phyloP scores from a whole-genome alignment of 495 filamentous ascomycete genomes.

The Penicillium fimorum region DNA sequence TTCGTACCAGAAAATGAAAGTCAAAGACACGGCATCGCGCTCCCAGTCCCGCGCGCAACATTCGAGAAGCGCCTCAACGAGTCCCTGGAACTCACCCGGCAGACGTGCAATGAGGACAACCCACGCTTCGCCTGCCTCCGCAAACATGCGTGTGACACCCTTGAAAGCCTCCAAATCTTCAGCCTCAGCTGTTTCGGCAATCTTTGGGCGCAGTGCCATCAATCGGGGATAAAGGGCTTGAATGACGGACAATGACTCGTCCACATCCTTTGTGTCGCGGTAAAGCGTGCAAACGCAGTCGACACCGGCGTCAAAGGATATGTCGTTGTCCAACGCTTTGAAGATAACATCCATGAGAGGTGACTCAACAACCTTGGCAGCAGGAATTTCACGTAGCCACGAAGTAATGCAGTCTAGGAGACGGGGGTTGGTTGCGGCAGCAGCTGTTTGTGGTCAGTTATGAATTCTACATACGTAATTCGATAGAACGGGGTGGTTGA shows the following conservation, averaged over 20 bases:
- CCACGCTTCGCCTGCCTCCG: conserved; percentile 94
- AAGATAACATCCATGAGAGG: conserved; percentile 80
- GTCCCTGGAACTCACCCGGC: conserved; percentile 73
- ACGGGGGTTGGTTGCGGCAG: conserved; percentile 82
- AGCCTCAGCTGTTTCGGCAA: conserved; percentile 67
- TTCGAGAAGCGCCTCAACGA: conserved; percentile 89
- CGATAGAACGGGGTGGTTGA: not conserved
- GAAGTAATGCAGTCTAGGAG: conserved; percentile 93
- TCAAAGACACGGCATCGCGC: conserved; percentile 82
- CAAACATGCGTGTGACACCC: conserved; percentile 82
- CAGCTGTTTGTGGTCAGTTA: conserved; percentile 30
- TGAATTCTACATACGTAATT: not conserved
- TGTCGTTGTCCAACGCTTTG: conserved; percentile 68
- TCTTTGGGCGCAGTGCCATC: conserved; percentile 74
- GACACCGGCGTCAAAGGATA: conserved; percentile 83
- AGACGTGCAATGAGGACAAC: conserved; percentile 82
- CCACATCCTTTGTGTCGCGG: conserved; percentile 86
- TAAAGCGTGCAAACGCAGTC: conserved; percentile 92
- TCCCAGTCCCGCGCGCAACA: conserved; percentile 85
- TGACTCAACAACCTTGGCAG: conserved; percentile 78
- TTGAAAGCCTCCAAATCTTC: conserved; percentile 88
- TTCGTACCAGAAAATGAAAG: conserved; percentile 98
- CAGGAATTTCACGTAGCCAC: conserved; percentile 89
- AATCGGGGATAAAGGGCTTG: conserved; percentile 81
- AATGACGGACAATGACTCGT: conserved; percentile 77